These are phyloP conservation scores for Suillus americanus DNA, from an alignment of 768 basidiomycete genomes.

Conservation along the genomic window DNA sequence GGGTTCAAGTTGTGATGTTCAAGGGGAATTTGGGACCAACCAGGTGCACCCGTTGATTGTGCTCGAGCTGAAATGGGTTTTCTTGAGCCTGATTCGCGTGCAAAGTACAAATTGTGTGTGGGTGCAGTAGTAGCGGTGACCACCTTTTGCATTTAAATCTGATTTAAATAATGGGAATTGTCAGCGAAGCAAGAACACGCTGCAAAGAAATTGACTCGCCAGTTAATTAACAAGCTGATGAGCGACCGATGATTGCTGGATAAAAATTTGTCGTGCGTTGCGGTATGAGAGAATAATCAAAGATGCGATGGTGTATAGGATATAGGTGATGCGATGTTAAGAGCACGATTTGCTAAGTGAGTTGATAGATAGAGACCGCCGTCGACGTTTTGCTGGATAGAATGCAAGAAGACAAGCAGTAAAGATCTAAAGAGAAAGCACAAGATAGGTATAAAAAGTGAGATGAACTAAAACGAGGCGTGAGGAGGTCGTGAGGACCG, in stretches of 20 bases:
- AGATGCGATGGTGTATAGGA: constrained; percentile 41
- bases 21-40: constrained; percentile 48
- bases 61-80: constrained; percentile 30
- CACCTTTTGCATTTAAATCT: constrained; percentile 71
- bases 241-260: constrained; percentile 45
- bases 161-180: constrained; percentile 26
- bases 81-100: constrained; percentile 36
- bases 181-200: constrained; percentile 10
- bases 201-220: constrained; percentile 31
- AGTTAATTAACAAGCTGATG: constrained; percentile 46
- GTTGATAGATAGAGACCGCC: constrained; percentile 36
- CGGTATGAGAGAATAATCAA: constrained; percentile 51
- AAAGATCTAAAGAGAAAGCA: constrained; percentile 38
- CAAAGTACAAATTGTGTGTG: constrained; percentile 33
- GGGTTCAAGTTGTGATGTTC: constrained; percentile 32
- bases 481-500: constrained; percentile 57
- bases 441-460: constrained; percentile 59
- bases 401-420: constrained; percentile 35
- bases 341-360: constrained; percentile 35
- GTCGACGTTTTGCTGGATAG: constrained; percentile 38
- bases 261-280: constrained; percentile 41
- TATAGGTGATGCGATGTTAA: constrained; percentile 32
- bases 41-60: constrained; percentile 35
- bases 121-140: constrained; percentile 55
- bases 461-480: constrained; percentile 39